These are phyloP conservation scores for Saururus chinensis DNA, from an alignment of 164 flowering plant genomes.

Conservation along the genomic window DNA sequence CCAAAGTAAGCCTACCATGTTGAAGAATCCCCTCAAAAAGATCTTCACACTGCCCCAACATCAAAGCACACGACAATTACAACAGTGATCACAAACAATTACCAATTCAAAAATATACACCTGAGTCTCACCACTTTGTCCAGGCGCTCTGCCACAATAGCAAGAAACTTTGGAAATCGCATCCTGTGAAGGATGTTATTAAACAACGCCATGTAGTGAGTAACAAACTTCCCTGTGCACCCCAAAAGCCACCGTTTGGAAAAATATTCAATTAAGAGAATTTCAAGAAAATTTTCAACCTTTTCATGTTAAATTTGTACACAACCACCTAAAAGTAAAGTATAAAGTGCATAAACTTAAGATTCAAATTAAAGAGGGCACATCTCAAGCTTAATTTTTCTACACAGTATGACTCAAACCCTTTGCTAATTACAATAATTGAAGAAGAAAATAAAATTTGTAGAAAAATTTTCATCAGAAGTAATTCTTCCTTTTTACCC, in stretches of 20 bases:
- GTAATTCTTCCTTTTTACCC: too few relatives aligned
- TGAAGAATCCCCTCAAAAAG: conserved; percentile 64
- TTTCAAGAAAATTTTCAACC: background rate
- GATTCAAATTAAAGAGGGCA: too few relatives aligned
- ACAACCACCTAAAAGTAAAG: too few relatives aligned
- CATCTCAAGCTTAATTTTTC: too few relatives aligned
- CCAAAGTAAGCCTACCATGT: conserved; percentile 80
- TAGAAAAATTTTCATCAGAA: too few relatives aligned
- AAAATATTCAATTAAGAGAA: too few relatives aligned
- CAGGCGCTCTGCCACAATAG: conserved; percentile 38
- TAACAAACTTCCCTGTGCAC: conserved; percentile 20
- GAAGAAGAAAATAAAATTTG: too few relatives aligned
- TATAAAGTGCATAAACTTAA: too few relatives aligned
- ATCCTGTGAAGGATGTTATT: conserved; percentile 63
- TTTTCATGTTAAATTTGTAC: too few relatives aligned
- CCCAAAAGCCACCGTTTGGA: conserved; percentile 3
- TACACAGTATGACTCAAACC: too few relatives aligned
- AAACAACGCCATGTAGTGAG: conserved; percentile 54
- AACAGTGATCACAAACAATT: background rate
- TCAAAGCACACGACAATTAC: background rate
- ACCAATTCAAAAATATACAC: background rate
- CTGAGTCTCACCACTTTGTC: conserved; percentile 41
- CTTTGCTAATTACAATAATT: too few relatives aligned
- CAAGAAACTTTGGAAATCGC: conserved; percentile 73
- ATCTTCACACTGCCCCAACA: conserved; percentile 34